phyloP scores from a whole-genome alignment of 2,329 filamentous ascomycete genomes.

The Coccinonectria pachysandricola region DNA sequence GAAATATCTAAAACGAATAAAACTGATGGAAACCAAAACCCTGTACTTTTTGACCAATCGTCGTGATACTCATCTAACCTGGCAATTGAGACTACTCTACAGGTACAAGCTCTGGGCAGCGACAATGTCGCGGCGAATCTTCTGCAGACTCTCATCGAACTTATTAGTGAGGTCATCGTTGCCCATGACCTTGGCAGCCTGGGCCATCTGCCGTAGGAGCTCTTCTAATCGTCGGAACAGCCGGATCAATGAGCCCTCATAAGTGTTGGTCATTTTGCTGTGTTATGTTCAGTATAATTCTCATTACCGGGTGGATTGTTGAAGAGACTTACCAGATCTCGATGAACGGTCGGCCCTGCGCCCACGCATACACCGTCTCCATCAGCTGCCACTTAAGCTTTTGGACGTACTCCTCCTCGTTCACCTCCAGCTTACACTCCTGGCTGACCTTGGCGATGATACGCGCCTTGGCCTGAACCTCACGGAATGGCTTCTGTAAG shows the following conservation, averaged over 20 bases:
- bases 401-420: conserved; percentile 87
- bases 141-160: conserved; percentile 76
- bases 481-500: conserved; percentile 72
- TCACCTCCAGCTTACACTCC: conserved; percentile 88
- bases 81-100: too few species aligned
- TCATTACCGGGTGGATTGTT: neutral
- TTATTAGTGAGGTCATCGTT: conserved; percentile 87
- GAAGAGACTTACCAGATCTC: conserved; percentile 74
- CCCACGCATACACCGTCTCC: conserved; percentile 92
- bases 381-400: conserved; percentile 92
- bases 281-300: conserved; percentile 11
- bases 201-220: conserved; percentile 84
- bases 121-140: conserved; percentile 88
- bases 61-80: too few species aligned
- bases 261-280: conserved; percentile 98
- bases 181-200: conserved; percentile 96
- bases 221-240: conserved; percentile 94
- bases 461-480: conserved; percentile 78
- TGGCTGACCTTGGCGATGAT: conserved; percentile 87
- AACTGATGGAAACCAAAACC: too few species aligned
- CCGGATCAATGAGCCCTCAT: conserved; percentile 92
- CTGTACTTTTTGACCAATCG: too few species aligned
- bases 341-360: conserved; percentile 78
- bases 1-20: too few species aligned
- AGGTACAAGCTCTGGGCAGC: conserved; percentile 89